These are phyloP conservation scores for Isatis tinctoria DNA, from an alignment of 345 rosid genomes.

Conservation along the genomic window DNA sequence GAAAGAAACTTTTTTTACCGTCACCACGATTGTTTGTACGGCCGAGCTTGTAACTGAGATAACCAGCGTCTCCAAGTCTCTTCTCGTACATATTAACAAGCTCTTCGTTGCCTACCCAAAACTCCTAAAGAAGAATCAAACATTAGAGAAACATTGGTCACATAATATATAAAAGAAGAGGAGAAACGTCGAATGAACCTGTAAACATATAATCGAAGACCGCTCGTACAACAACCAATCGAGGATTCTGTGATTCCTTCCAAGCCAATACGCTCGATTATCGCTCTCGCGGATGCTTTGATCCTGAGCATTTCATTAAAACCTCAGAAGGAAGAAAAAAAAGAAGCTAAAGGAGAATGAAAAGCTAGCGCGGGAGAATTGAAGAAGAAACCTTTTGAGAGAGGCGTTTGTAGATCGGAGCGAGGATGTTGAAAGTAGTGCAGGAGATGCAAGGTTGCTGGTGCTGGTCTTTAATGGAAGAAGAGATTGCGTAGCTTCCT, in stretches of 20 bases:
- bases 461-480: slow-evolving; percentile 60
- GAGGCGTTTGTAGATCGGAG: slow-evolving; percentile 87
- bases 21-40: slow-evolving; percentile 97
- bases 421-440: slow-evolving; percentile 83
- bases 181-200: slow-evolving; percentile 41
- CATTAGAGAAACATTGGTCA: neutral
- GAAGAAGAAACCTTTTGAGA: slow-evolving; percentile 40
- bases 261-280: slow-evolving; percentile 58
- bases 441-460: slow-evolving; percentile 78
- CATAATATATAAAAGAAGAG: neutral
- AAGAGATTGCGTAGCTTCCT: slow-evolving; percentile 86
- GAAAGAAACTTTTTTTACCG: slow-evolving; percentile 39
- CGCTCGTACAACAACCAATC: slow-evolving; percentile 76
- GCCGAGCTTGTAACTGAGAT: slow-evolving; percentile 65
- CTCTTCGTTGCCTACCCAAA: slow-evolving; percentile 91
- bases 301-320: slow-evolving; percentile 46
- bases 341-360: neutral
- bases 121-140: slow-evolving; percentile 49
- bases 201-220: slow-evolving; percentile 87
- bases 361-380: neutral
- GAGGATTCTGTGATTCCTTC: slow-evolving; percentile 72
- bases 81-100: slow-evolving; percentile 79
- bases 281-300: slow-evolving; percentile 77
- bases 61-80: slow-evolving; percentile 84
- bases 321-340: no score